Percentiles rank a stretch among this genome's conserved stretches.
Evolutionary conservation across 148 eudicot species (phyloP).

Genomic region (Silene uniflora): DNA sequence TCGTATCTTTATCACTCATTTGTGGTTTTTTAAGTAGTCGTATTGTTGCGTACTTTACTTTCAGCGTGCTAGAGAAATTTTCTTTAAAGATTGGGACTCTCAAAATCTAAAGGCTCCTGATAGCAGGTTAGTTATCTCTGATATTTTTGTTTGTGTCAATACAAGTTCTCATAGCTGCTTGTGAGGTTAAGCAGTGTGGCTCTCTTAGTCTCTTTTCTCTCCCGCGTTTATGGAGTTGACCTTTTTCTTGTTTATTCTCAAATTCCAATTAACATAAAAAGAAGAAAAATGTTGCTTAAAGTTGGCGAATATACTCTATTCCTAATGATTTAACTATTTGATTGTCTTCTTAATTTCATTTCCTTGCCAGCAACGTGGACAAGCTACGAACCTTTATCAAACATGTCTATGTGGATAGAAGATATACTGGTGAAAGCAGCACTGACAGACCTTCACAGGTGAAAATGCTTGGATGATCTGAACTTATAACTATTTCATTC

Average conservation of each 20-base stretch:
- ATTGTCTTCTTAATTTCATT: not conserved
- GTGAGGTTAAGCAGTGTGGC: not conserved
- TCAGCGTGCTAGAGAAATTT: constrained; percentile 83
- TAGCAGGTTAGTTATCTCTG: constrained; percentile 57
- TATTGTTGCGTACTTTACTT: not conserved
- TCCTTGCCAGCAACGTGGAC: constrained; percentile 67
- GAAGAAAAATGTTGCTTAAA: not conserved
- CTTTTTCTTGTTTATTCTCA: not conserved
- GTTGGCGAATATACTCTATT: not conserved
- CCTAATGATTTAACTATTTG: not conserved
- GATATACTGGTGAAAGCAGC: constrained; percentile 82
- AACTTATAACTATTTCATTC: not conserved
- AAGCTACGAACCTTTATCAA: constrained; percentile 81
- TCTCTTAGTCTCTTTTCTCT: not conserved
- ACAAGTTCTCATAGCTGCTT: not conserved
- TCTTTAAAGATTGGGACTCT: constrained; percentile 88
- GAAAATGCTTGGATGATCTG: constrained; percentile 47
- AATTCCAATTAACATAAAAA: not conserved
- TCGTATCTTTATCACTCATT: constrained; percentile 1
- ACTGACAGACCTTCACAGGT: constrained; percentile 61
- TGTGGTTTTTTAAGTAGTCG: constrained; percentile 13
- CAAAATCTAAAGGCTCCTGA: constrained; percentile 67
- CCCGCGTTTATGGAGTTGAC: not conserved
- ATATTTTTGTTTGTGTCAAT: constrained; percentile 1
- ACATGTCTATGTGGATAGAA: constrained; percentile 92